Evolutionary conservation across 2,329 filamentous ascomycete species (phyloP), one percentile per base, ranked within the genome.

Genomic region (Diaporthe humulicola): DNA sequence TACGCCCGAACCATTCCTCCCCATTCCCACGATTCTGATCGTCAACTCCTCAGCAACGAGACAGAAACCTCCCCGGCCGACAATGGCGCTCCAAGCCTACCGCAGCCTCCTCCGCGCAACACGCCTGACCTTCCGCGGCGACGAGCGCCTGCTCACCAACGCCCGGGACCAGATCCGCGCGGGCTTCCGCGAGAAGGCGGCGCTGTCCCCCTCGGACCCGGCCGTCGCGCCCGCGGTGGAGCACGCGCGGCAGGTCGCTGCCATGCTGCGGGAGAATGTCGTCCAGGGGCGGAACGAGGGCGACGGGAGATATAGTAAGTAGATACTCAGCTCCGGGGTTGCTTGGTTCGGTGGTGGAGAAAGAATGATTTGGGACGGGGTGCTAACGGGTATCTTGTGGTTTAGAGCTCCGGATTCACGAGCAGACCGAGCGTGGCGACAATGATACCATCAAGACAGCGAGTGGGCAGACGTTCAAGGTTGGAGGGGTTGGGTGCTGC

Each of bases 381-480:
- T 67, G 22, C 40, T 71, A 22, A 70, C 57, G 7, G 15, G 6
- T 0, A 9, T 67, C 8, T 9, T 1, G 48, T 36, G 15, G 10
- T 52, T 45, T 78, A 98, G 95, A 93, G 82, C 86, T 98, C 74
- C 90, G 93, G 70, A 98, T 99, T 84, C 97, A 98, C 83, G 90
- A 98, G 76, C 87, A 98, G 78, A 99, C 93, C 40, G 96, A 99
- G 84, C 89, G 95, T 78, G 95, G 97, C 71, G 94, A 98, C 85
- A 99, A 99, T 81, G 95, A 98, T 79, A 94, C 93, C 45, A 91
- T 98, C 80, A 97, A 96, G 84, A 87, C 91, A 70, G 88, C 89
- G 3, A 48, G 66, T 19, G 87, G 85, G 75, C 82, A 79, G 71
- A 81, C 77, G 14, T 71, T 81, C 75, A 84, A 78, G 66, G 78